These are phyloP conservation scores for Zalaria obscura DNA, from an alignment of 2,329 filamentous ascomycete genomes.

Conservation along the genomic window DNA sequence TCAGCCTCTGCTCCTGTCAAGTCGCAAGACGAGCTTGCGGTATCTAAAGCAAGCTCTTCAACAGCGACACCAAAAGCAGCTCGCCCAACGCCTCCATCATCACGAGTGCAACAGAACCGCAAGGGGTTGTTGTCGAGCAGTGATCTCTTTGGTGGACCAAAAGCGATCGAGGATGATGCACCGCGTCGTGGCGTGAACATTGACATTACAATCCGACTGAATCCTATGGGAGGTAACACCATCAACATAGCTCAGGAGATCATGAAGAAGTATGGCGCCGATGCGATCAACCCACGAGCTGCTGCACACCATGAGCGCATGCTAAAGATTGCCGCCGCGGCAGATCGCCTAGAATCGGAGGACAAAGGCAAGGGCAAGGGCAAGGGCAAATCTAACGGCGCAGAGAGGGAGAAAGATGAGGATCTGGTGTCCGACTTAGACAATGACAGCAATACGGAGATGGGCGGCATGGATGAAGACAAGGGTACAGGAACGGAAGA, in stretches of 20 bases:
- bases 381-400: slow-evolving; percentile 8
- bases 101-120: slow-evolving; percentile 37
- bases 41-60: slow-evolving; percentile 1
- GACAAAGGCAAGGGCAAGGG: slow-evolving; percentile 16
- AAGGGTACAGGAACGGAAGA: slow-evolving; percentile 51
- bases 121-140: slow-evolving; percentile 51
- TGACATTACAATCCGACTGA: slow-evolving; percentile 66
- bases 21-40: slow-evolving; percentile 1
- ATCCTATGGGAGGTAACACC: slow-evolving; percentile 74
- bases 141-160: slow-evolving; percentile 42
- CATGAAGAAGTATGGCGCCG: slow-evolving; percentile 87
- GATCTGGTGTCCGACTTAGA: slow-evolving; percentile 52
- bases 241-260: slow-evolving; percentile 92
- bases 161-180: slow-evolving; percentile 25
- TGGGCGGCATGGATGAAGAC: slow-evolving; percentile 50
- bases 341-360: slow-evolving; percentile 70
- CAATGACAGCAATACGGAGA: slow-evolving; percentile 74
- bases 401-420: slow-evolving; percentile 67
- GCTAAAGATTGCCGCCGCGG: slow-evolving; percentile 73
- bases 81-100: slow-evolving; percentile 40
- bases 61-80: slow-evolving; percentile 18
- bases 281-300: slow-evolving; percentile 78
- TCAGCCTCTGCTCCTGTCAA: not conserved
- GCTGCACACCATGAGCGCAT: slow-evolving; percentile 81
- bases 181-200: slow-evolving; percentile 54